Evolutionary conservation across 73 alveolate species (phyloP).

Genomic region (Tetrahymena elliotti): DNA sequence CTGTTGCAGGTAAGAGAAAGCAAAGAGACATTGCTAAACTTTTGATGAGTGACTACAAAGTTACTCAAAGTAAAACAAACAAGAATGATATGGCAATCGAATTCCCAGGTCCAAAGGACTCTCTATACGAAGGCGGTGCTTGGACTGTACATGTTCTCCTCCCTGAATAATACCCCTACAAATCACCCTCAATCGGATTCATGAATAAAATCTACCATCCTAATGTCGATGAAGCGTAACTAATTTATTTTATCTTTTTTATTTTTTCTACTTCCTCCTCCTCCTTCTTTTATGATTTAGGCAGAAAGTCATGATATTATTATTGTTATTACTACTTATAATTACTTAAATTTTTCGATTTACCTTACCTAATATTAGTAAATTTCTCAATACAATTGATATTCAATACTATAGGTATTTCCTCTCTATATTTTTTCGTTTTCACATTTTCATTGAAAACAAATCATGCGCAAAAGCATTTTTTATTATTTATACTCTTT

Average conservation of each 20-base stretch:
- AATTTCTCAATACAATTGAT: not conserved
- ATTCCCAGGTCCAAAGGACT: constrained; percentile 82
- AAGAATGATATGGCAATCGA: constrained; percentile 42
- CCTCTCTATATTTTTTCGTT: not conserved
- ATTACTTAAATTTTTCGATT: not conserved
- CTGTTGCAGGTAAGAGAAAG: constrained; percentile 74
- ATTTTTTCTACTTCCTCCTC: not conserved
- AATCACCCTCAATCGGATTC: constrained; percentile 91
- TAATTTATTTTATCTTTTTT: not conserved
- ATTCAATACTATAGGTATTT: not conserved
- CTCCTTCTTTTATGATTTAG: not conserved
- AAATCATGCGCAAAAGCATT: not conserved
- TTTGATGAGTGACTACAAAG: constrained; percentile 79
- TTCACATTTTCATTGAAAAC: not conserved
- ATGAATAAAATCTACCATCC: constrained; percentile 90
- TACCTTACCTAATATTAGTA: not conserved
- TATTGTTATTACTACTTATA: not conserved
- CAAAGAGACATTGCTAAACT: constrained; percentile 87
- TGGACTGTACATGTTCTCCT: constrained; percentile 78
- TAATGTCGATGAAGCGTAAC: constrained; percentile 84
- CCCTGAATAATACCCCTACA: constrained; percentile 93
- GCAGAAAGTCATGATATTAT: not conserved
- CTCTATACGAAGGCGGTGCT: constrained; percentile 88
- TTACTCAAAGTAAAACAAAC: constrained; percentile 37
- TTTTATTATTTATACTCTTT: not conserved